Percentiles rank a stretch among this genome's conserved stretches.
Evolutionary conservation across 2,329 filamentous ascomycete species (phyloP).

Genomic region (Colletotrichum gloeosporioides): DNA sequence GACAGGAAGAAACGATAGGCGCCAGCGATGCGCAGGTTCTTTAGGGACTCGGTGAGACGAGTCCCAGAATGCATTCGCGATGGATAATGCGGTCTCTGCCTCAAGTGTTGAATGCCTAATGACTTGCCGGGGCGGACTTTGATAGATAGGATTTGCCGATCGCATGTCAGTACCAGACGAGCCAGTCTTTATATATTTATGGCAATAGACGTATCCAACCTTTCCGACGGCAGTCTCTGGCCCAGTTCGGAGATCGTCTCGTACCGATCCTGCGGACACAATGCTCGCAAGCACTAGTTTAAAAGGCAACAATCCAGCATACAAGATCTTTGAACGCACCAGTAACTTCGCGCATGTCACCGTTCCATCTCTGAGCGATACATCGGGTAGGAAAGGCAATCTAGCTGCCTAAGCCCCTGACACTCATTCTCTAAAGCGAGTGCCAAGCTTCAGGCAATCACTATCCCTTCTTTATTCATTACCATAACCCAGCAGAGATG

Average conservation of each 20-base stretch:
- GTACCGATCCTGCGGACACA: background rate
- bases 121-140: background rate
- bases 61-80: background rate
- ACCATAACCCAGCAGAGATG: background rate
- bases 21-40: rapidly evolving
- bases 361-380: too few species aligned
- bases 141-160: background rate
- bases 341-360: too few species aligned
- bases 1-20: background rate
- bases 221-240: background rate
- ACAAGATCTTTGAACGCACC: background rate
- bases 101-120: rapidly evolving
- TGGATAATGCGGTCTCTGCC: background rate
- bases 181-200: background rate
- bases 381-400: background rate
- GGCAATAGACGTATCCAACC: background rate
- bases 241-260: too few species aligned
- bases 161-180: background rate
- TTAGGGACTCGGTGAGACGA: background rate
- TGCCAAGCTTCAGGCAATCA: background rate
- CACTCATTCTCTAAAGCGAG: background rate
- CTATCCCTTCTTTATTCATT: background rate
- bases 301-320: background rate
- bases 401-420: background rate
- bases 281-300: rapidly evolving